phyloP scores from a whole-genome alignment of 441 rosid species.

The Dalechampia spathulata region DNA sequence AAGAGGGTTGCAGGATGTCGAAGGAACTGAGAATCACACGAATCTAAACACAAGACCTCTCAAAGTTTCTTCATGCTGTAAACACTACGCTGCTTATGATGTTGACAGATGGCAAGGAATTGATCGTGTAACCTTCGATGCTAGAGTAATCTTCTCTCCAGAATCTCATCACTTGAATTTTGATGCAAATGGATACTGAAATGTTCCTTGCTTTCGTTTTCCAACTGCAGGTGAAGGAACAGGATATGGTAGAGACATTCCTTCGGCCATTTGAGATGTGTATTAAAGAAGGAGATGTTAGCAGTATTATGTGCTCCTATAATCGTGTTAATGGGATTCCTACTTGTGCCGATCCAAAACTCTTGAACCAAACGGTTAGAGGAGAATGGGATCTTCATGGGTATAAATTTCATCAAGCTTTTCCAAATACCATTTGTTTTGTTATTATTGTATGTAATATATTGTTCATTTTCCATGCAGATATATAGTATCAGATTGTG shows the following conservation, averaged over 20 bases:
- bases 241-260: conserved; percentile 60
- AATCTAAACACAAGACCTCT: conserved; percentile 21
- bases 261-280: conserved; percentile 60
- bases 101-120: conserved; percentile 49
- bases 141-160: conserved; percentile 28
- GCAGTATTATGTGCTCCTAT: conserved; percentile 71
- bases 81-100: conserved; percentile 68
- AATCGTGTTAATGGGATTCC: conserved; percentile 58
- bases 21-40: background rate
- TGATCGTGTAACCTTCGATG: conserved; percentile 44
- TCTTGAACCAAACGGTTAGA: conserved; percentile 36
- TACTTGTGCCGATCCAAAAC: conserved; percentile 52
- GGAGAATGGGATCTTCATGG: conserved; percentile 51
- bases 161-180: too few relatives aligned
- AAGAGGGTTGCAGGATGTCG: conserved; percentile 44
- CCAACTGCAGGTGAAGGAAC: conserved; percentile 43
- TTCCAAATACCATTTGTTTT: background rate
- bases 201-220: too few relatives aligned
- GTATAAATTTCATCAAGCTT: conserved; percentile 3
- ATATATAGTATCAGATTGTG: conserved; percentile 54
- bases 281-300: conserved; percentile 51
- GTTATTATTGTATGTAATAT: too few relatives aligned
- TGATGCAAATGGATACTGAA: background rate
- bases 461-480: too few relatives aligned
- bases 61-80: conserved; percentile 62